Conservation (phyloP, 257 asterid genomes). For the Nemophila menziesii region DNA sequence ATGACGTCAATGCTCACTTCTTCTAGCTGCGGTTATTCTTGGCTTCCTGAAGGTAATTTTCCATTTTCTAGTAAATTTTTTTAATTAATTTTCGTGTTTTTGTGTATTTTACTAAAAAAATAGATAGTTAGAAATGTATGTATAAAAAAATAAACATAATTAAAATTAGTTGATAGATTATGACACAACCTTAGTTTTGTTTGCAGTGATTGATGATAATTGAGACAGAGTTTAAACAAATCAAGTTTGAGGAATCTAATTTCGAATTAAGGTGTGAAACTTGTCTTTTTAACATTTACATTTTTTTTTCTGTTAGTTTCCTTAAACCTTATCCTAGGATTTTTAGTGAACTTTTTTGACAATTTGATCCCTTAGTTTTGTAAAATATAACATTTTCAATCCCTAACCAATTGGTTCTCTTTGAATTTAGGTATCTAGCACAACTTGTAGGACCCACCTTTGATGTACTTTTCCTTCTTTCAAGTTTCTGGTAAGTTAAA, state of each 20-base stretch:
- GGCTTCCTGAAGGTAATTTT: constrained; percentile 69
- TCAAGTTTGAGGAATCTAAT: background rate
- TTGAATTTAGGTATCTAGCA: constrained; percentile 91
- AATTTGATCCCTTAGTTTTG: background rate
- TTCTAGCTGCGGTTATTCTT: constrained; percentile 59
- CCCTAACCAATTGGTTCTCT: constrained; percentile 50
- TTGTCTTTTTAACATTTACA: background rate
- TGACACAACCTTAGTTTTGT: constrained; percentile 1
- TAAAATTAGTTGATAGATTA: background rate
- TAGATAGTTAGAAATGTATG: background rate
- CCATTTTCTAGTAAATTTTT: background rate
- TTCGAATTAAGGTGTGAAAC: background rate
- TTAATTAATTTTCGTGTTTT: too few relatives aligned
- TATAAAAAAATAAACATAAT: background rate
- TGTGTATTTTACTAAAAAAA: background rate
- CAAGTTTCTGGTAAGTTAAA: constrained; percentile 63
- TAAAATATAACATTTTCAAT: background rate
- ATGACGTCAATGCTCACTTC: constrained; percentile 80
- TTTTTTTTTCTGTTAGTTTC: background rate
- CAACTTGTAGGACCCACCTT: constrained; percentile 50
- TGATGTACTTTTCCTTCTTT: constrained; percentile 49
- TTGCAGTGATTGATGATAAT: constrained; percentile 3
- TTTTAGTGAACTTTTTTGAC: background rate
- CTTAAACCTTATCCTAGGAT: background rate
- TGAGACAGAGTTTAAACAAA: background rate